Percentiles rank a stretch among this genome's conserved stretches.
These are phyloP conservation scores for Colletotrichum tropicicola DNA, from an alignment of 2,329 filamentous ascomycete species.

Conservation along the genomic window DNA sequence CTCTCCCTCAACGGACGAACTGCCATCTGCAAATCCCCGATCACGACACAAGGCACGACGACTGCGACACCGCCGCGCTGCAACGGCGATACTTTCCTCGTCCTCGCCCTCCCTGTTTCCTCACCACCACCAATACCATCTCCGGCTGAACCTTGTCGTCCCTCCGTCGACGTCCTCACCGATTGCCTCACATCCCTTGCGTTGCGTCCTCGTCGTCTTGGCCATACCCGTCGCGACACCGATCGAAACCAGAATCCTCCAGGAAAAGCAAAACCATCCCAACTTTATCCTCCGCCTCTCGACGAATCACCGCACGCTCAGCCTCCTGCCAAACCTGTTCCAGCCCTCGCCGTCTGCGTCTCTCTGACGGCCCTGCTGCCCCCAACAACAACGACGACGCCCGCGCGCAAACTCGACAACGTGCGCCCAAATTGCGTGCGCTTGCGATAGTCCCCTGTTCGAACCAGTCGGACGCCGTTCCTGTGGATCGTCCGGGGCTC, in stretches of 20 bases:
- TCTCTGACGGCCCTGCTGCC: too few relatives aligned
- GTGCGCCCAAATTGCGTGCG: constrained; percentile 9
- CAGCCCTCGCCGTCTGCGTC: not conserved
- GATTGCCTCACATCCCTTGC: not conserved
- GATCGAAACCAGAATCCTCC: not conserved
- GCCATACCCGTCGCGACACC: not conserved
- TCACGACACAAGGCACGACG: constrained; percentile 1
- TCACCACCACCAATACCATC: not conserved
- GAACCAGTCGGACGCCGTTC: constrained; percentile 25
- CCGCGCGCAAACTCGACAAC: constrained; percentile 13
- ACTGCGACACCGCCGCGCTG: not conserved
- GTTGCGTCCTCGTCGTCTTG: not conserved
- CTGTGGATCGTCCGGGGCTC: constrained; percentile 26
- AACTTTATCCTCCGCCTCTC: not conserved
- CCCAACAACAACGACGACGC: constrained; percentile 8
- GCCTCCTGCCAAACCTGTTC: constrained; percentile 23
- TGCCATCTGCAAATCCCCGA: too few relatives aligned
- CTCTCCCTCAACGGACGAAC: not conserved
- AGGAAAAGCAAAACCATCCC: constrained; percentile 5
- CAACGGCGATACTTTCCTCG: not conserved
- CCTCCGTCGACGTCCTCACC: too few relatives aligned
- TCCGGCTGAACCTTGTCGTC: constrained; percentile 14
- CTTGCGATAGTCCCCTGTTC: constrained; percentile 10
- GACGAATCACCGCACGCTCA: constrained; percentile 15
- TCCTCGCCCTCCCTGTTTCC: not conserved